Conservation (phyloP, 2,329 filamentous ascomycete genomes). For the Erysiphe pulchra region DNA sequence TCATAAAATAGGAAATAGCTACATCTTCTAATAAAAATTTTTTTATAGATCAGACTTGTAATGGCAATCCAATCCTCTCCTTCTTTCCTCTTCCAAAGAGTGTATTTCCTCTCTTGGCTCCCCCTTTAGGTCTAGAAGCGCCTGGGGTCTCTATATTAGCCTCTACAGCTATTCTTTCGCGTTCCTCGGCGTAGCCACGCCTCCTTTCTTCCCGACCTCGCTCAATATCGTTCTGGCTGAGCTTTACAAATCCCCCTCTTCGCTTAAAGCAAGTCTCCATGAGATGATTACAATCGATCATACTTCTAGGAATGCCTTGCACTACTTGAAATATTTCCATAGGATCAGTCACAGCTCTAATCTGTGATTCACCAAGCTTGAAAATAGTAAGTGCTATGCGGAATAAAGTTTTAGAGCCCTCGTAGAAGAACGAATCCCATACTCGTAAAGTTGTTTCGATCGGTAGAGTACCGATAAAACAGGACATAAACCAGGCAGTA, state of each 20-base stretch:
- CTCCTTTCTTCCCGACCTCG: slow-evolving; percentile 44
- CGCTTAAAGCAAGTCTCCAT: slow-evolving; percentile 57
- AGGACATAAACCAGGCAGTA: slow-evolving; percentile 95
- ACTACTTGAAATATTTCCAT: slow-evolving; percentile 95
- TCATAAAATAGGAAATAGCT: too few relatives aligned
- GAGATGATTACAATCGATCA: slow-evolving; percentile 59
- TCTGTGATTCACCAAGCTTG: slow-evolving; percentile 62
- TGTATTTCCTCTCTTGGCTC: background rate
- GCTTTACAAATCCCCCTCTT: slow-evolving; percentile 51
- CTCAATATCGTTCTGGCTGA: slow-evolving; percentile 65
- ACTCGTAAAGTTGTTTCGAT: slow-evolving; percentile 79
- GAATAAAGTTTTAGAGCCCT: slow-evolving; percentile 83
- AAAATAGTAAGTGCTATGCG: slow-evolving; percentile 77
- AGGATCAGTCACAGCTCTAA: slow-evolving; percentile 54
- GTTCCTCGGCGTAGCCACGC: slow-evolving; percentile 15
- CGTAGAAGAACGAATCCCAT: slow-evolving; percentile 91
- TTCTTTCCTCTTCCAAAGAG: background rate
- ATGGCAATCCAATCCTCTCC: background rate
- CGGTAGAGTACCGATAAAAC: slow-evolving; percentile 78
- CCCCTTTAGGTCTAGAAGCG: background rate
- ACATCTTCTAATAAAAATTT: too few relatives aligned
- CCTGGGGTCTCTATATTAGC: background rate
- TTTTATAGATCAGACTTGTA: background rate
- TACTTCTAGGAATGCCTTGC: slow-evolving; percentile 55
- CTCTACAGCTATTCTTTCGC: slow-evolving; percentile 5